Conservation (phyloP, 2,329 filamentous ascomycete species). For the Canariomyces notabilis region DNA sequence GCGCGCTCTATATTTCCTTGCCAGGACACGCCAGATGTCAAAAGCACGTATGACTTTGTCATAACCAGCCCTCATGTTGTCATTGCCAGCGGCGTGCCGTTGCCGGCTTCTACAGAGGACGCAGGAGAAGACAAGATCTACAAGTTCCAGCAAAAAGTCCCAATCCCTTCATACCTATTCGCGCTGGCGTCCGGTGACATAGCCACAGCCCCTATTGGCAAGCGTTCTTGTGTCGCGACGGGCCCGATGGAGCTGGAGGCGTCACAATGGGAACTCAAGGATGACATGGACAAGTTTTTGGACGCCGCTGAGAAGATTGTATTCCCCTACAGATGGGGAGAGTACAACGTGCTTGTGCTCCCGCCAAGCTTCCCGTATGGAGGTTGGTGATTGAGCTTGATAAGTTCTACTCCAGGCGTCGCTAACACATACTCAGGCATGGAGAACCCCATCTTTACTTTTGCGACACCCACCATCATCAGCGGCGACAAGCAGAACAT, state of each 20-base stretch:
- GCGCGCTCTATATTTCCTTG: constrained; percentile 91
- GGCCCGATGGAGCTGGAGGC: constrained; percentile 80
- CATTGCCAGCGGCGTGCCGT: constrained; percentile 77
- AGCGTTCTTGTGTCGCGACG: constrained; percentile 77
- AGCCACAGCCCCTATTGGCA: constrained; percentile 77
- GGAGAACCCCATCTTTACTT: constrained; percentile 94
- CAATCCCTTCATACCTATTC: constrained; percentile 91
- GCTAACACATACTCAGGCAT: constrained; percentile 48
- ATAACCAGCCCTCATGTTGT: constrained; percentile 83
- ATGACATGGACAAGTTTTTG: constrained; percentile 88
- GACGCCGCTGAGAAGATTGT: constrained; percentile 75
- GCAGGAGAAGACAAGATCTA: constrained; percentile 62
- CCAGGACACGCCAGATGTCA: constrained; percentile 95
- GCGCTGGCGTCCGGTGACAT: constrained; percentile 87
- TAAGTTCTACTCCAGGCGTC: background rate
- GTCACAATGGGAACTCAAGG: constrained; percentile 87
- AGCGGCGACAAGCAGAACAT: constrained; percentile 87
- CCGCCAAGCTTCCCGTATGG: constrained; percentile 89
- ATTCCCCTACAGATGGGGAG: constrained; percentile 87
- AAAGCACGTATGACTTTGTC: constrained; percentile 88
- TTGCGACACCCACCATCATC: constrained; percentile 90
- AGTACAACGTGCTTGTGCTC: constrained; percentile 89
- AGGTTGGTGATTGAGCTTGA: constrained; percentile 43
- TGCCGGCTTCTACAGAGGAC: constrained; percentile 42
- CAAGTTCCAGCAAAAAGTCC: constrained; percentile 82